Evolutionary conservation across 129 eudicot genomes (phyloP).

Genomic region (Chrysanthemum seticuspe): DNA sequence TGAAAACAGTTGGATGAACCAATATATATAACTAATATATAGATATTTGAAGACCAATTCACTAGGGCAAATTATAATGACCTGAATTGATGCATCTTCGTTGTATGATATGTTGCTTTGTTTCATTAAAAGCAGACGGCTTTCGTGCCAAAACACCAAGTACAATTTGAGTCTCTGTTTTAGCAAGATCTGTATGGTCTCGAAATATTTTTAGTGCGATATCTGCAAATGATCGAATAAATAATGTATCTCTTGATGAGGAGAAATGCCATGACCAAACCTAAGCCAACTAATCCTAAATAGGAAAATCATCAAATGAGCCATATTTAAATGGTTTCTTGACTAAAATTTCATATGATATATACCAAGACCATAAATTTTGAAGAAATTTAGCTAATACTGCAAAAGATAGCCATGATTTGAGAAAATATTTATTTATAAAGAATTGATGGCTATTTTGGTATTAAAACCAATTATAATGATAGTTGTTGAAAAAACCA

Average conservation of each 20-base stretch:
- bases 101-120: background rate
- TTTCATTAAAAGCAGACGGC: constrained; percentile 19
- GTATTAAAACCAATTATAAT: too few species aligned
- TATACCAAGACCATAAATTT: too few species aligned
- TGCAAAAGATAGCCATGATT: too few species aligned
- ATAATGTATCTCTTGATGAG: background rate
- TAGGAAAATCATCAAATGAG: background rate
- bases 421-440: too few species aligned
- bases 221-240: constrained; percentile 14
- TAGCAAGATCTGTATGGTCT: background rate
- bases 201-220: constrained; percentile 24
- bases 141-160: constrained; percentile 31
- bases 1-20: background rate
- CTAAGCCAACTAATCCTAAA: background rate
- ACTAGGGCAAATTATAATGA: background rate
- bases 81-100: constrained; percentile 15
- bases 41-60: background rate
- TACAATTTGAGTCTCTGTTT: background rate
- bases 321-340: too few species aligned
- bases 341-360: too few species aligned
- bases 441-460: too few species aligned
- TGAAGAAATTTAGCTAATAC: too few species aligned
- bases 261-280: background rate
- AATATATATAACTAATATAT: background rate
- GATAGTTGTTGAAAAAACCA: too few species aligned